These are phyloP conservation scores for Sporothrix brasiliensis DNA, from an alignment of 2,329 filamentous ascomycete genomes.

Conservation along the genomic window DNA sequence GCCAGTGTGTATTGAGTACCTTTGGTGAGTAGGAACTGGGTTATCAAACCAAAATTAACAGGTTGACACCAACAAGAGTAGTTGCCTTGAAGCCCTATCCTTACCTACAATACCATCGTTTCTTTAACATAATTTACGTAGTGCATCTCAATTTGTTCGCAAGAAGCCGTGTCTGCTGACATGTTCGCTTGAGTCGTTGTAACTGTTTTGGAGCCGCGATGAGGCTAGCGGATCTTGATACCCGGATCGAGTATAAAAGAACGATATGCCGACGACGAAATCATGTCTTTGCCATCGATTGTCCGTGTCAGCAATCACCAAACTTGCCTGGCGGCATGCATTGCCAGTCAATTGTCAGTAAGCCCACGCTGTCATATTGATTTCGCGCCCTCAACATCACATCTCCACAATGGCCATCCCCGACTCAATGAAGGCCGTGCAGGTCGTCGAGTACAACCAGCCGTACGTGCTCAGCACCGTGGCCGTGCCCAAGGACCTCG, in stretches of 20 bases:
- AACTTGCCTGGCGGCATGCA: too few species aligned
- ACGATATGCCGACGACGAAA: not conserved
- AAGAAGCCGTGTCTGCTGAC: not conserved
- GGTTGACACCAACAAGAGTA: too few species aligned
- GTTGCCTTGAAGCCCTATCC: too few species aligned
- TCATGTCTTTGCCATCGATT: not conserved
- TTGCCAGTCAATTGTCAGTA: too few species aligned
- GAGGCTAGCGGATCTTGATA: conserved; percentile 15
- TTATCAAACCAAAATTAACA: too few species aligned
- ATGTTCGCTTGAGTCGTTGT: not conserved
- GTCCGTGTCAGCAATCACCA: not conserved
- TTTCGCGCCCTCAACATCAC: not conserved
- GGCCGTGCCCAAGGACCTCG: conserved; percentile 51
- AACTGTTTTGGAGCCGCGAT: not conserved
- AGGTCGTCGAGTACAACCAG: conserved; percentile 23
- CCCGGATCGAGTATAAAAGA: conserved; percentile 1
- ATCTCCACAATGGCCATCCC: conserved; percentile 7
- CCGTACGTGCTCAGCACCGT: conserved; percentile 26
- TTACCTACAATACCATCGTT: too few species aligned
- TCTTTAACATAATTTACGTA: too few species aligned
- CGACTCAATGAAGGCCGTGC: conserved; percentile 18
- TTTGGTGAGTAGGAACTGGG: too few species aligned
- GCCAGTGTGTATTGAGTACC: too few species aligned
- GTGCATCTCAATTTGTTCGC: not conserved
- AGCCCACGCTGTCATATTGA: not conserved